Base-by-base conservation (phyloP, 345 rosid species). In the Orychophragmus violaceus region DNA sequence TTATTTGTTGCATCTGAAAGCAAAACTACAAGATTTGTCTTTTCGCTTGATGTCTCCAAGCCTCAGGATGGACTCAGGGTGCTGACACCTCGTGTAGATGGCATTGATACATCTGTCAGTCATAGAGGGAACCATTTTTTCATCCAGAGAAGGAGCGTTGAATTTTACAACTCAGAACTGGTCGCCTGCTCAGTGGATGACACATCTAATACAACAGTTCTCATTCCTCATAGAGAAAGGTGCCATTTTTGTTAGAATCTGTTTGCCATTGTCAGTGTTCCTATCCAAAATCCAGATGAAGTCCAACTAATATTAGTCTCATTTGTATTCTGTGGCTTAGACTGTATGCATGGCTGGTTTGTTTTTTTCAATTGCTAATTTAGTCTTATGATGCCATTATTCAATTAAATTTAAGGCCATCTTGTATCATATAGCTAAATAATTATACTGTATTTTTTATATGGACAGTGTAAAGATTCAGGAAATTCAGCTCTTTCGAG, bases 71-170 rank as follows among this genome's bases (percentile, higher is more conserved):
- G 91, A 64, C 88, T 83, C 33, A 76, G 16, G 80, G 84, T 83
- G 66, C 75, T 92, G 85, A 87, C 91, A 23, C 86, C 95, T 71
- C 81, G 93, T 57, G 69, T 79, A 14, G 73, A 67, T 64, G 95
- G 97, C 56, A 80, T 83, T 67, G 93, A 83, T 63, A 69, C 82
- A 21, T 77, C 84, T 7, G 95, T 62, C 25, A 79, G 89, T 65
- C 98, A 89, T 79, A 84, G 93, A 21, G 96, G 95, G 73, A 80
- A 82, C 56, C 89, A 89, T 77, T 91, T 91, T 70, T 83, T 89
- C 59, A 82, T 91, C 37, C 46, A 39, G 76, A 80, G 84, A 70
- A 85, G 98, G 67, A 92, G 84, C 52, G 81, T 79, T 48, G 83
- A 87, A 53, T 78, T 82, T 69, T 93, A 82, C 85, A 93, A 90